Evolutionary conservation across 306 rosid species (phyloP).

Genomic region (Fagus crenata): DNA sequence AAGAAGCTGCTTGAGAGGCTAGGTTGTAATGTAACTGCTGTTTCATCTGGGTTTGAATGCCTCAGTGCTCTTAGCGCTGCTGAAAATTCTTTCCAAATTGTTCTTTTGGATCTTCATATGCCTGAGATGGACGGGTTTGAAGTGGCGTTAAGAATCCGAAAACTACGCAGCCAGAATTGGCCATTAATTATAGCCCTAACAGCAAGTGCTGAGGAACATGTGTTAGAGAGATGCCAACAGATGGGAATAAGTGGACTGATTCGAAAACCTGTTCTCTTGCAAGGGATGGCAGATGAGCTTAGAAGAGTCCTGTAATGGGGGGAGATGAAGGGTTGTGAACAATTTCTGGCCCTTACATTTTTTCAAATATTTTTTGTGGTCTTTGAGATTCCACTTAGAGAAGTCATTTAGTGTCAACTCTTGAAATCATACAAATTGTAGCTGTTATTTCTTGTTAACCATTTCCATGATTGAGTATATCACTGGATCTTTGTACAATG

Average conservation of each 20-base stretch:
- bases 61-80: slow-evolving; percentile 45
- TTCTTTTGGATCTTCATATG: slow-evolving; percentile 78
- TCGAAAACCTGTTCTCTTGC: slow-evolving; percentile 66
- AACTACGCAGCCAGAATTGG: slow-evolving; percentile 52
- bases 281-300: slow-evolving; percentile 65
- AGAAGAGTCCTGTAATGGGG: slow-evolving; percentile 47
- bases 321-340: slow-evolving; percentile 51
- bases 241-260: slow-evolving; percentile 78
- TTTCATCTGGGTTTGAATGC: slow-evolving; percentile 76
- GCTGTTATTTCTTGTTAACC: slow-evolving; percentile 22
- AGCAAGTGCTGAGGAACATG: slow-evolving; percentile 62
- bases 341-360: neutral
- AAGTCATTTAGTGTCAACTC: slow-evolving; percentile 15
- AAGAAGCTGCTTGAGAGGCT: slow-evolving; percentile 81
- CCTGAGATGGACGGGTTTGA: slow-evolving; percentile 87
- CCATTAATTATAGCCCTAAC: slow-evolving; percentile 72
- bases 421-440: slow-evolving; percentile 19
- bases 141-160: slow-evolving; percentile 62
- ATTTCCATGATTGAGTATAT: slow-evolving; percentile 2
- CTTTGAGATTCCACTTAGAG: slow-evolving; percentile 12
- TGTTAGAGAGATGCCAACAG: slow-evolving; percentile 65
- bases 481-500: neutral
- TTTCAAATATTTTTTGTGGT: neutral
- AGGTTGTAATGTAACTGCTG: slow-evolving; percentile 67
- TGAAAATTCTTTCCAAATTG: slow-evolving; percentile 41